Evolutionary conservation across 768 basidiomycete species (phyloP).

Genomic region (Lactarius psammicola): DNA sequence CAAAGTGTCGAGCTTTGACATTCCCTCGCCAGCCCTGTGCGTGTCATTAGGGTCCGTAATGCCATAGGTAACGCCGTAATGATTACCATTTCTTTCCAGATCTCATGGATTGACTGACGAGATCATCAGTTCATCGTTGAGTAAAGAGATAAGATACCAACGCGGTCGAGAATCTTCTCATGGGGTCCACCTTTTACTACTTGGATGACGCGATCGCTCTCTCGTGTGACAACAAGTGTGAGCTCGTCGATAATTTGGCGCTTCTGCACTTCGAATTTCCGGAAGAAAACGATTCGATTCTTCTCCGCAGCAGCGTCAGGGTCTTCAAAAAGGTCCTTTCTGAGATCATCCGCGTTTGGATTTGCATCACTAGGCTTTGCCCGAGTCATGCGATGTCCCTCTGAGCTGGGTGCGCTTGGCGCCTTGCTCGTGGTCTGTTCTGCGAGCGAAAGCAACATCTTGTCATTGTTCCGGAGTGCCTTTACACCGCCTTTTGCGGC

Average conservation of each 20-base stretch:
- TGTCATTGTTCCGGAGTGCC: constrained; percentile 27
- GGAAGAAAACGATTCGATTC: constrained; percentile 22
- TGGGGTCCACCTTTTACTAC: constrained; percentile 31
- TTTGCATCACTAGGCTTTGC: not conserved
- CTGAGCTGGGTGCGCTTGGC: not conserved
- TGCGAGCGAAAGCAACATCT: constrained; percentile 27
- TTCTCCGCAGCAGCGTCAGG: constrained; percentile 29
- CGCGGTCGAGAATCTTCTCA: not conserved
- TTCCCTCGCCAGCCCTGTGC: constrained; percentile 27
- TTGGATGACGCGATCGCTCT: constrained; percentile 20
- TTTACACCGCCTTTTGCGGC: constrained; percentile 31
- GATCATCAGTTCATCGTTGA: not conserved
- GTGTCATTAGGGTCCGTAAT: not conserved
- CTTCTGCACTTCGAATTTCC: not conserved
- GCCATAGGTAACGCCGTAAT: not conserved
- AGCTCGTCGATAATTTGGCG: not conserved
- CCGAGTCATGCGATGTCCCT: not conserved
- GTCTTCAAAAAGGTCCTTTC: constrained; percentile 31
- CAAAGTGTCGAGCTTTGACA: constrained; percentile 27
- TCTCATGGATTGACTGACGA: not conserved
- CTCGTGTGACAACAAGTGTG: constrained; percentile 22
- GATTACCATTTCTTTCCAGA: constrained; percentile 35
- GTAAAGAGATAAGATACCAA: not conserved
- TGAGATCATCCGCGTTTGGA: constrained; percentile 1
- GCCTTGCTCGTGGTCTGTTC: constrained; percentile 25